Evolutionary conservation across 257 asterid species (phyloP).

Genomic region (Nicotiana sylvestris): DNA sequence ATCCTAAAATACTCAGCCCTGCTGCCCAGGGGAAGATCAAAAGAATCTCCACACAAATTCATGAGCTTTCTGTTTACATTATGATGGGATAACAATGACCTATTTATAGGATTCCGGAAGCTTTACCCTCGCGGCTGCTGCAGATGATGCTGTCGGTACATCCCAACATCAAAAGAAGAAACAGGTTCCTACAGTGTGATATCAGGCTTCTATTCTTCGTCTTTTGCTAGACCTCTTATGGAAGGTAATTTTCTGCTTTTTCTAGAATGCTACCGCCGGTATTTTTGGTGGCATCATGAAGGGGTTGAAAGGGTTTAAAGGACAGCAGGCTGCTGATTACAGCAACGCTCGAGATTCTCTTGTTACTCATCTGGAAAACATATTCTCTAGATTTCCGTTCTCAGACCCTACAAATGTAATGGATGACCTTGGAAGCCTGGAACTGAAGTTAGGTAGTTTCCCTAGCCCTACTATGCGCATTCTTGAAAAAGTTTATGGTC

Average conservation of each 20-base stretch:
- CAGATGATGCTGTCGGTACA: constrained; percentile 46
- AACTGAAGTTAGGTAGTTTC: constrained; percentile 61
- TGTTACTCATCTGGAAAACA: constrained; percentile 59
- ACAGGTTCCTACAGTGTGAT: constrained; percentile 35
- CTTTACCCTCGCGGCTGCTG: constrained; percentile 65
- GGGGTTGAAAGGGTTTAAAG: constrained; percentile 74
- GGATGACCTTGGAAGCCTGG: constrained; percentile 39
- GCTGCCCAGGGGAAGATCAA: neutral
- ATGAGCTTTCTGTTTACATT: neutral
- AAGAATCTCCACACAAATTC: neutral
- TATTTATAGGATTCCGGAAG: constrained; percentile 48
- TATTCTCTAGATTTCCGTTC: constrained; percentile 85
- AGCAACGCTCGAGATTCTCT: constrained; percentile 47
- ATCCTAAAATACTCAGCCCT: neutral
- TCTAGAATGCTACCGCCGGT: constrained; percentile 53
- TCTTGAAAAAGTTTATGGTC: constrained; percentile 4
- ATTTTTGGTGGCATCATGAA: constrained; percentile 65
- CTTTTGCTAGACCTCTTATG: constrained; percentile 16
- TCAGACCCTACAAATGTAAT: constrained; percentile 40
- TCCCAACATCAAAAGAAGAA: constrained; percentile 48
- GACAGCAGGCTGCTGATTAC: constrained; percentile 32
- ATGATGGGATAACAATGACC: constrained; percentile 19
- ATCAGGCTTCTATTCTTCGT: constrained; percentile 8
- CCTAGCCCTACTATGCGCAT: constrained; percentile 15
- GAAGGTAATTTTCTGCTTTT: constrained; percentile 21